These are phyloP conservation scores for Spencermartinsiella ligniputridi DNA, from an alignment of 1,139 yeast genomes.

Conservation along the genomic window DNA sequence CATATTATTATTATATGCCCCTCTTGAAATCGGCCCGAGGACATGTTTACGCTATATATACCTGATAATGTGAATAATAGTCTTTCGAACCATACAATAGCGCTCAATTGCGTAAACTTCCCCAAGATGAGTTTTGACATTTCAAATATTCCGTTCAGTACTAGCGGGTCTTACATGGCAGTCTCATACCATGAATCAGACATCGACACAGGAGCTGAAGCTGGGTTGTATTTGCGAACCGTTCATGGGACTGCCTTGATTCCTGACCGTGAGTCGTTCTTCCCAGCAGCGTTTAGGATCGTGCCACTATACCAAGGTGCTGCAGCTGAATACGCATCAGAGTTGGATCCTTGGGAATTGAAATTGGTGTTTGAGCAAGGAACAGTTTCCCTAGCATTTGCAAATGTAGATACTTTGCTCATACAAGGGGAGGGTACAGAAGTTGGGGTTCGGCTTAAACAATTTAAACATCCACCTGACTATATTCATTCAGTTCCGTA, in stretches of 20 bases:
- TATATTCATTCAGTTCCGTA: conserved; percentile 5
- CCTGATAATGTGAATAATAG: no score
- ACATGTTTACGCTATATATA: no score
- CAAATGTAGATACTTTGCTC: conserved; percentile 1
- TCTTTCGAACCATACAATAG: no score
- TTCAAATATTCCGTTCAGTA: conserved; percentile 3
- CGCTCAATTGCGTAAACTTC: no score
- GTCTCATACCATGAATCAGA: conserved; percentile 3
- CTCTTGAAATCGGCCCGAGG: no score
- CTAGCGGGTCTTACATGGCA: conserved; percentile 4
- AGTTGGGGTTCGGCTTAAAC: conserved; percentile 4
- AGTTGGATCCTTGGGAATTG: conserved; percentile 6
- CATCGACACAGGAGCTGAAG: not conserved
- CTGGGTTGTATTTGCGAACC: conserved; percentile 5
- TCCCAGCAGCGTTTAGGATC: conserved; percentile 3
- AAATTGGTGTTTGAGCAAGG: not conserved
- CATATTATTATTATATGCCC: no score
- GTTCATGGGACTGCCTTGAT: conserved; percentile 5
- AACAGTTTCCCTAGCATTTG: conserved; percentile 3
- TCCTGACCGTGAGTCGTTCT: conserved; percentile 1
- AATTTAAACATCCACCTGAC: not conserved
- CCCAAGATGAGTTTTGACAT: conserved; percentile 3
- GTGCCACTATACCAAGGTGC: conserved; percentile 4
- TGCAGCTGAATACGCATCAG: conserved; percentile 4
- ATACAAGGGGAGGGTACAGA: conserved; percentile 4